These are phyloP conservation scores for Mycena sp. DNA, from an alignment of 1,284 basidiomycete species.

Conservation along the genomic window DNA sequence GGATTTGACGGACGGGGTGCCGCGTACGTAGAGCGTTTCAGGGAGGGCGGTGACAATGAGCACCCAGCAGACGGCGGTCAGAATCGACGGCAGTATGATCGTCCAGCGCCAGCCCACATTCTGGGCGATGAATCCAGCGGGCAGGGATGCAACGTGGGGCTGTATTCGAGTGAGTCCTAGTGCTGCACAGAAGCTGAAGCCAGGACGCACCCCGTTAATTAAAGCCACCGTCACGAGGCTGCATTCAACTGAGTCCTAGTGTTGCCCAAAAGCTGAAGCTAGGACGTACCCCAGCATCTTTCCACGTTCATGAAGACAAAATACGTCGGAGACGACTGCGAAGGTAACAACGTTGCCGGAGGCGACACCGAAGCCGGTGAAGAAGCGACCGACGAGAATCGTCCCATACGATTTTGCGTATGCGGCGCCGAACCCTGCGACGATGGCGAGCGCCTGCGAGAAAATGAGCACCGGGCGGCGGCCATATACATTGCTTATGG, in stretches of 20 bases:
- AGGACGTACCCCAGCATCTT: constrained; percentile 36
- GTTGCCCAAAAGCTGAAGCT: not conserved
- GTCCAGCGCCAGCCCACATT: constrained; percentile 37
- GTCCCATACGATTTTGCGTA: constrained; percentile 33
- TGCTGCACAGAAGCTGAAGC: too few species aligned
- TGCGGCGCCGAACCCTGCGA: constrained; percentile 34
- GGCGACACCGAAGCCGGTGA: constrained; percentile 33
- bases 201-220: too few species aligned
- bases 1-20: not conserved
- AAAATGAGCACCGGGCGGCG: constrained; percentile 34
- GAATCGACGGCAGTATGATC: constrained; percentile 29
- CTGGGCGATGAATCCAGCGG: constrained; percentile 36
- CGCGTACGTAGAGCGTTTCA: constrained; percentile 36
- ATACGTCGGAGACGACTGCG: constrained; percentile 33
- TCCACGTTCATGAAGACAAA: constrained; percentile 37
- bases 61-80: constrained; percentile 32
- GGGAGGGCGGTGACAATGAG: constrained; percentile 32
- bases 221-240: not conserved
- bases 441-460: constrained; percentile 34
- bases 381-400: constrained; percentile 32
- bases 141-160: constrained; percentile 36
- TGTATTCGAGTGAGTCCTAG: not conserved
- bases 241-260: too few species aligned
- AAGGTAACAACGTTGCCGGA: constrained; percentile 34
- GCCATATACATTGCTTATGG: constrained; percentile 36